A percentile compares a stretch with the other conserved stretches of the same genome.
These are phyloP conservation scores for Ceratocystiopsis sp. DNA, from an alignment of 2,329 filamentous ascomycete species.

Conservation along the genomic window DNA sequence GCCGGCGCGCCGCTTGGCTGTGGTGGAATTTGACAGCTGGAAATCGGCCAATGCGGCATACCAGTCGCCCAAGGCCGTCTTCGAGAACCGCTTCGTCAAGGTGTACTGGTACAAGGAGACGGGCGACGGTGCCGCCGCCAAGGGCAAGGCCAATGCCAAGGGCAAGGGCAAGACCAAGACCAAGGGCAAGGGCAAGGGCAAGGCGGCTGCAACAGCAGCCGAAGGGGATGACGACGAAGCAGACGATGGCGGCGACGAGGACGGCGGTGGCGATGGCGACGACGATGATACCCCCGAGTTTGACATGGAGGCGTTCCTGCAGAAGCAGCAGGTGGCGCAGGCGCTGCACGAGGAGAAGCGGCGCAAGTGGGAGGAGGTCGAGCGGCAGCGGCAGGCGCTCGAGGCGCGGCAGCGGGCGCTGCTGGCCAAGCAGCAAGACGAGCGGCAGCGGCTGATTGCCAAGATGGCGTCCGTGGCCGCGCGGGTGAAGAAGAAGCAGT, in stretches of 20 bases:
- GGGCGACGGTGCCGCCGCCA: slow-evolving; percentile 15
- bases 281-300: slow-evolving; percentile 27
- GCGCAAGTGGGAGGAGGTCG: slow-evolving; percentile 44
- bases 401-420: slow-evolving; percentile 47
- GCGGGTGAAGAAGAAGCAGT: slow-evolving; percentile 6
- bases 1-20: slow-evolving; percentile 46
- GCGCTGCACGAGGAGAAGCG: slow-evolving; percentile 48
- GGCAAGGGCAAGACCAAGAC: neutral
- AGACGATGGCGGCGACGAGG: slow-evolving; percentile 4
- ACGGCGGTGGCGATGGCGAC: neutral
- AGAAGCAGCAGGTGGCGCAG: slow-evolving; percentile 56
- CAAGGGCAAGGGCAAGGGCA: neutral
- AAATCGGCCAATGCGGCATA: slow-evolving; percentile 52
- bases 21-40: slow-evolving; percentile 53
- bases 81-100: slow-evolving; percentile 74
- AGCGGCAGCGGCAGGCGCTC: slow-evolving; percentile 40
- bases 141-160: slow-evolving; percentile 1
- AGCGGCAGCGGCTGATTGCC: slow-evolving; percentile 43
- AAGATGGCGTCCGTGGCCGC: slow-evolving; percentile 32
- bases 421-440: slow-evolving; percentile 44
- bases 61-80: slow-evolving; percentile 61
- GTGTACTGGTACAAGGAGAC: slow-evolving; percentile 56
- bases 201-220: no score
- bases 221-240: slow-evolving; percentile 5
- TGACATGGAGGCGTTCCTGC: slow-evolving; percentile 52